Evolutionary conservation across 345 rosid genomes (phyloP).

Genomic region (Gossypium longicalyx): DNA sequence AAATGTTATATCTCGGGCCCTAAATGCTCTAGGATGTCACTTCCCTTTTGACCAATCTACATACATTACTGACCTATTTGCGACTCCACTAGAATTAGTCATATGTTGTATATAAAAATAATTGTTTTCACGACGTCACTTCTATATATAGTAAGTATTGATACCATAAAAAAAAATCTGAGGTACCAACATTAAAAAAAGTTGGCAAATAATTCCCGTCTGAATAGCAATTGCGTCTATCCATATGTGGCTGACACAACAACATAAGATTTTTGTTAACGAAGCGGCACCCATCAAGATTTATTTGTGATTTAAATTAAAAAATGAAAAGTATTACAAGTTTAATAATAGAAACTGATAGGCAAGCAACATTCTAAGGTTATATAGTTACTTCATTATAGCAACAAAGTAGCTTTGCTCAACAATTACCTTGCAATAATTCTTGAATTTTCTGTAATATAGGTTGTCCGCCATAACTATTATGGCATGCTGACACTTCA

Average conservation of each 20-base stretch:
- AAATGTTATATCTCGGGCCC: conserved; percentile 48
- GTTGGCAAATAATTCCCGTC: conserved; percentile 72
- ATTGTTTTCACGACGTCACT: background rate
- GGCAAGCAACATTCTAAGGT: no score
- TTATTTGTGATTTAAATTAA: no score
- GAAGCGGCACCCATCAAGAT: no score
- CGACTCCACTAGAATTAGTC: conserved; percentile 65
- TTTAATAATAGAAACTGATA: background rate
- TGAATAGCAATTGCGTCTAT: conserved; percentile 59
- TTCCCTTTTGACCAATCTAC: conserved; percentile 34
- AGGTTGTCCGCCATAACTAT: conserved; percentile 56
- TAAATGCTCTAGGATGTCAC: conserved; percentile 73
- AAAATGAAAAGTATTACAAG: background rate
- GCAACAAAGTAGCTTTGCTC: background rate
- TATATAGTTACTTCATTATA: background rate
- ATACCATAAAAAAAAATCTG: background rate
- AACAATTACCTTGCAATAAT: conserved; percentile 48
- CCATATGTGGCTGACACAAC: conserved; percentile 20
- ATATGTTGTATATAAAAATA: conserved; percentile 28
- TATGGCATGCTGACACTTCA: conserved; percentile 71
- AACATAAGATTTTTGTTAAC: no score
- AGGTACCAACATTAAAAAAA: conserved; percentile 47
- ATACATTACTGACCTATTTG: conserved; percentile 63
- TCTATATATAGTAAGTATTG: background rate
- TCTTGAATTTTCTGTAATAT: conserved; percentile 53